These are phyloP conservation scores for Fonsecaea pedrosoi DNA, from an alignment of 2,329 filamentous ascomycete species.

Conservation along the genomic window DNA sequence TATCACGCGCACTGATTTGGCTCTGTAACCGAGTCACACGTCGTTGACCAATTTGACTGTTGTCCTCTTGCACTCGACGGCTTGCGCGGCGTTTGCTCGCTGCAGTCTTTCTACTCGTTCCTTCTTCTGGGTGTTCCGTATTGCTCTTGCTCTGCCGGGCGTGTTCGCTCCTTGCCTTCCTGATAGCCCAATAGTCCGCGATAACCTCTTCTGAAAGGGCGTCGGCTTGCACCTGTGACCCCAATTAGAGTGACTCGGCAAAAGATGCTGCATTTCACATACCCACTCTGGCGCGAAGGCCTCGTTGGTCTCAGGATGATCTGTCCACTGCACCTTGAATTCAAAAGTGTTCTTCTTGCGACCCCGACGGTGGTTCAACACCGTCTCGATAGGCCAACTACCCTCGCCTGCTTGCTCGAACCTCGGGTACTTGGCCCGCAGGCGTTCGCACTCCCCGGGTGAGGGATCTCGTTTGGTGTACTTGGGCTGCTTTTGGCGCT, in stretches of 20 bases:
- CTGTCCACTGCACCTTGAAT: conserved; percentile 38
- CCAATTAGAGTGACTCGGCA: not conserved
- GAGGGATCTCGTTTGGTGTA: not conserved
- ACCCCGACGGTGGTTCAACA: conserved; percentile 48
- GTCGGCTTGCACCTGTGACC: not conserved
- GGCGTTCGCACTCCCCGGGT: not conserved
- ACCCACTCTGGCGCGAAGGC: conserved; percentile 37
- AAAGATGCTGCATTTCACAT: conserved; percentile 8
- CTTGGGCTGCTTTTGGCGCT: conserved; percentile 29
- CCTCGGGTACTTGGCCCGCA: conserved; percentile 3
- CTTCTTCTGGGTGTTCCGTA: conserved; percentile 22
- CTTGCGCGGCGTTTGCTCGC: not conserved
- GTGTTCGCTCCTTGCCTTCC: not conserved
- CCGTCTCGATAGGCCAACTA: conserved; percentile 30
- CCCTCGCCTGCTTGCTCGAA: conserved; percentile 26
- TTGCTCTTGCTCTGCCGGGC: not conserved
- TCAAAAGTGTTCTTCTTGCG: conserved; percentile 17
- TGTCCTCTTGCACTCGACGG: not conserved
- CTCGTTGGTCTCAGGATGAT: conserved; percentile 35
- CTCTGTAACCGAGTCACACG: conserved; percentile 20
- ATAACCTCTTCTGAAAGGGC: not conserved
- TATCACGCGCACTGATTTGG: conserved; percentile 5
- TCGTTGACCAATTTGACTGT: conserved; percentile 15
- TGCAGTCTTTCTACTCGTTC: not conserved
- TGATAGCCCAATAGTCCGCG: not conserved